Evolutionary conservation across 768 basidiomycete genomes (phyloP), one percentile per base, ranked within the genome.

Genomic region (Dioszegia hungarica): DNA sequence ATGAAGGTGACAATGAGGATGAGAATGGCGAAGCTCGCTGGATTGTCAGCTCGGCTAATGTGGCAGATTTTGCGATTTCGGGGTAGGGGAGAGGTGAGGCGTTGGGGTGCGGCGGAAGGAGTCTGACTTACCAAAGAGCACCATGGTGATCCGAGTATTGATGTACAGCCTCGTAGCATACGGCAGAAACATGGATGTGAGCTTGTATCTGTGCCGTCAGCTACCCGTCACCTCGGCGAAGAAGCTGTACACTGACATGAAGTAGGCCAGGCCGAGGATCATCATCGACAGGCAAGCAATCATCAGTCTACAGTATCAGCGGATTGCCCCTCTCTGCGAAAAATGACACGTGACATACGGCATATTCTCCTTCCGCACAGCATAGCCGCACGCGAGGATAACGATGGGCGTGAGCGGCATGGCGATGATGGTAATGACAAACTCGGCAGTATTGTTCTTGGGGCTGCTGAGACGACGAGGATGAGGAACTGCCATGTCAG

Each of bases 141-240:
- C 64, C 66, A 67, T 63, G 5, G 68, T 70, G 24, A 65, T 59
- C 33, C 53, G 48, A 20, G 68, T 70, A 43, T 67, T 70, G 51
- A 57, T 58, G 46, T 65, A 70, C n/a, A 70, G 37, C 5, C 44
- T 31, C 5, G 52, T n/a, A 1, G 68, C 65, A 12, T 45, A 33
- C 9, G 66, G 66, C 14, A 67, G 39, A 56, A 61, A 70, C 55
- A 70, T 63, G 2, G 68, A 67, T 2, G 68, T 57, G 12, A 70
- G 60, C 40, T 70, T 70, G 54, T 70, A 70, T 27, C 68, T 70
- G 37, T 14, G 25, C 22, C 24, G 3, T 15, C 1, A 60, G 47
- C 25, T 34, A 41, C 45, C 28, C 20, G 3, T 20, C 20, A 46
- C 37, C 39, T 14, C 20, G 8, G 24, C 5, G 27, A 3, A 20